Conservation (phyloP, 2,329 filamentous ascomycete species). For the Alternaria sp. region DNA sequence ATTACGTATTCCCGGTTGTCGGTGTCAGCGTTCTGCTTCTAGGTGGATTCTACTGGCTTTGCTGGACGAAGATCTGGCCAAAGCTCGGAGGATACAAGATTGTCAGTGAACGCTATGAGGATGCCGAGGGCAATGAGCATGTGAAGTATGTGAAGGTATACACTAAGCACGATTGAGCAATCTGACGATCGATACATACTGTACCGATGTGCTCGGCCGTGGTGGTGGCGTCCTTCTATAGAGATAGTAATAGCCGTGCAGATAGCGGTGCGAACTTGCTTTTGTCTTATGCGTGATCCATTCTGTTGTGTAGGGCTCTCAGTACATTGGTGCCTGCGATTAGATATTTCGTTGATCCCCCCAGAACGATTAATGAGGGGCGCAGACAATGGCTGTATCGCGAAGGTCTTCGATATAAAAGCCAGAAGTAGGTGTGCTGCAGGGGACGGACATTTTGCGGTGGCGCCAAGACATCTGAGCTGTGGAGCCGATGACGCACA, state of each 20-base stretch:
- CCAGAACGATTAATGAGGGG: too few species aligned
- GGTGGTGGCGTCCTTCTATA: not conserved
- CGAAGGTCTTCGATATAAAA: not conserved
- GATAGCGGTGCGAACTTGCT: not conserved
- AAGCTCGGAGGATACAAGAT: conserved; percentile 42
- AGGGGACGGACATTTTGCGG: not conserved
- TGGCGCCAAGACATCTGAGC: not conserved
- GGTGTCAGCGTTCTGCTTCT: conserved; percentile 49
- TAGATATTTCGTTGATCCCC: too few species aligned
- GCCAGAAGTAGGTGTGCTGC: not conserved
- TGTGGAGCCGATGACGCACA: not conserved
- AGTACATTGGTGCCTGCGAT: too few species aligned
- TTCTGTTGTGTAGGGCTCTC: not conserved
- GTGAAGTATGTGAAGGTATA: conserved; percentile 44
- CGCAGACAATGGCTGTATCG: too few species aligned
- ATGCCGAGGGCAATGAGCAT: conserved; percentile 37
- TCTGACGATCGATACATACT: not conserved
- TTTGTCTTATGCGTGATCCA: not conserved
- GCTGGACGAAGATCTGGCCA: conserved; percentile 28
- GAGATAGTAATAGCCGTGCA: not conserved
- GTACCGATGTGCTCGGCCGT: too few species aligned
- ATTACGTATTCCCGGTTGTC: conserved; percentile 54
- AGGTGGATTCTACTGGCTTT: conserved; percentile 48
- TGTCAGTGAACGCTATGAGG: conserved; percentile 36
- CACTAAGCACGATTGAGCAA: conserved; percentile 25